Conservation (phyloP, 306 rosid genomes). For the Vicia villosa region DNA sequence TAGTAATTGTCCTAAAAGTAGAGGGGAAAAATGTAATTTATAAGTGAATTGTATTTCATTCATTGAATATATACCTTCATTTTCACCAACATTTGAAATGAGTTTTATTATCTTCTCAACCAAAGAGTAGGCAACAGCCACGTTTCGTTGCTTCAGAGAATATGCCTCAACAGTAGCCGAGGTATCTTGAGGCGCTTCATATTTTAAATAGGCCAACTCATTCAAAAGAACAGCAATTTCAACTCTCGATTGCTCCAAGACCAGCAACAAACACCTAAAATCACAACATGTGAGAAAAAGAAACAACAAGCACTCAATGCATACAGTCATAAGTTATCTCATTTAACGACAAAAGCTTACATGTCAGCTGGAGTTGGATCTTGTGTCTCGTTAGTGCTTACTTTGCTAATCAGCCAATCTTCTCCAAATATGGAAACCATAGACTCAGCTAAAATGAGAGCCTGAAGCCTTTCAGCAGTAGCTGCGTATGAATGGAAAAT, state of each 20-base stretch:
- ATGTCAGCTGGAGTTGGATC: slow-evolving; percentile 67
- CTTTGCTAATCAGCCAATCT: slow-evolving; percentile 67
- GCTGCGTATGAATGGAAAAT: slow-evolving; percentile 56
- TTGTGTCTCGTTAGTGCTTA: slow-evolving; percentile 46
- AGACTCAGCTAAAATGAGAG: slow-evolving; percentile 84
- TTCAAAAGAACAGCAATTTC: slow-evolving; percentile 92
- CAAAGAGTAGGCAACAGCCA: slow-evolving; percentile 81
- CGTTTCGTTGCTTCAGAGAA: slow-evolving; percentile 58
- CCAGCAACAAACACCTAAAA: slow-evolving; percentile 85
- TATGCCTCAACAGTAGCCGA: slow-evolving; percentile 58
- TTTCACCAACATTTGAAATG: slow-evolving; percentile 60
- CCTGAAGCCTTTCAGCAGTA: slow-evolving; percentile 83
- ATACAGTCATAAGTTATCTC: slow-evolving; percentile 1
- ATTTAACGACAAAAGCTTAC: slow-evolving; percentile 46
- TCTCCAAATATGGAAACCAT: slow-evolving; percentile 71
- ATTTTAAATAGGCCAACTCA: slow-evolving; percentile 85
- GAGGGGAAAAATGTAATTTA: neutral
- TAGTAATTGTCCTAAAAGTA: slow-evolving; percentile 10
- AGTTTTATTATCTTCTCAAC: slow-evolving; percentile 83
- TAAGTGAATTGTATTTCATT: slow-evolving; percentile 20
- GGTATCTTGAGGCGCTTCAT: slow-evolving; percentile 73
- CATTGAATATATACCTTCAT: slow-evolving; percentile 63
- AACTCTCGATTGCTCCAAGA: slow-evolving; percentile 90
- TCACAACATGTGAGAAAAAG: slow-evolving; percentile 32
- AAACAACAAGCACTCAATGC: slow-evolving; percentile 10